Conservation (phyloP, 768 basidiomycete species). For the Boletus vermiculosoides region DNA sequence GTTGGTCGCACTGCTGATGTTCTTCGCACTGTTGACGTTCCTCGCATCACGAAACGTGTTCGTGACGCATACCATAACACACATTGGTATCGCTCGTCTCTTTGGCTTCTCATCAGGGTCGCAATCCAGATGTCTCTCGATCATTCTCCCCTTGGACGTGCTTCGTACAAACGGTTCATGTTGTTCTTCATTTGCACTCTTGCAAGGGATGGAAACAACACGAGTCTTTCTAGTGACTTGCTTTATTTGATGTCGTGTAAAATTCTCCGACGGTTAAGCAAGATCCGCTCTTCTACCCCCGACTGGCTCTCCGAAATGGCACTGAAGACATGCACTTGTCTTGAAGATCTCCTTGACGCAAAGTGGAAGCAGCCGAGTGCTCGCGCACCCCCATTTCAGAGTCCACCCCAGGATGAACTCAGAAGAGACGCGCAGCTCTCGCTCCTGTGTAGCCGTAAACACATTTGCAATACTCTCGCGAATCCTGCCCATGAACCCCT, state of each 20-base stretch:
- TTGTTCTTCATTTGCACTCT: constrained; percentile 19
- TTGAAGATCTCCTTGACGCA: constrained; percentile 20
- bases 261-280: constrained; percentile 4
- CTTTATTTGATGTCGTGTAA: constrained; percentile 27
- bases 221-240: constrained; percentile 16
- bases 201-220: constrained; percentile 19
- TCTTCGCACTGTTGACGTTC: constrained; percentile 1
- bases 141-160: too few relatives aligned
- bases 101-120: constrained; percentile 22
- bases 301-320: constrained; percentile 39
- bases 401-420: constrained; percentile 2
- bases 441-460: too few relatives aligned
- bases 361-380: constrained; percentile 35
- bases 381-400: constrained; percentile 20
- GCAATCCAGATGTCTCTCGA: constrained; percentile 26
- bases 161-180: too few relatives aligned
- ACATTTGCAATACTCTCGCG: too few relatives aligned
- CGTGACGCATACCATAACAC: constrained; percentile 3
- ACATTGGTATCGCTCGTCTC: too few relatives aligned
- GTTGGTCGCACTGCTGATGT: constrained; percentile 1
- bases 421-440: constrained; percentile 30
- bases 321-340: constrained; percentile 16
- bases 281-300: too few relatives aligned
- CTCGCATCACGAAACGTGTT: constrained; percentile 26
- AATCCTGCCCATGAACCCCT: too few relatives aligned